phyloP scores from a whole-genome alignment of 495 filamentous ascomycete species.

The Podospora pseudopauciseta region DNA sequence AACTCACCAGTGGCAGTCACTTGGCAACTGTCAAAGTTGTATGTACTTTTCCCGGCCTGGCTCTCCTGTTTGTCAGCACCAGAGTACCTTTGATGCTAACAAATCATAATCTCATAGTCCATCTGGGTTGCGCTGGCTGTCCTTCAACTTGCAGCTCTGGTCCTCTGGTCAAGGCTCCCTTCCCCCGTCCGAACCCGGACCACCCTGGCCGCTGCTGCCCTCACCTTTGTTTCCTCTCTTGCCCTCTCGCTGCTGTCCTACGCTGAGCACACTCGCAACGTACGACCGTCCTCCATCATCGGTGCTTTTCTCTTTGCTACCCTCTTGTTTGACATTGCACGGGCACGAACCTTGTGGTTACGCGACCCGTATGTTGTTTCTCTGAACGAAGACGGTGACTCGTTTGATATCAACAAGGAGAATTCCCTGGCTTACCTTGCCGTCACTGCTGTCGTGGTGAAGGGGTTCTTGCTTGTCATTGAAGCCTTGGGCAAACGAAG shows the following conservation, averaged over 20 bases:
- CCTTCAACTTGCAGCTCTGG: constrained; percentile 46
- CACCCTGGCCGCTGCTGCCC: constrained; percentile 46
- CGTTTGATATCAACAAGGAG: not conserved
- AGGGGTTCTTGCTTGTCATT: constrained; percentile 40
- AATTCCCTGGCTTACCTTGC: constrained; percentile 21
- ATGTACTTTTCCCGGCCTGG: constrained; percentile 1
- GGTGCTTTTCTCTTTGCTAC: constrained; percentile 55
- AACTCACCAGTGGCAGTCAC: constrained; percentile 10
- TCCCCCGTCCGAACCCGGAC: constrained; percentile 37
- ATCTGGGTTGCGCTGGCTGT: constrained; percentile 43
- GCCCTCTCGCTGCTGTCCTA: constrained; percentile 39
- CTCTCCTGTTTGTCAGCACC: not conserved
- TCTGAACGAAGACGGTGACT: not conserved
- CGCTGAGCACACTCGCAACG: constrained; percentile 37
- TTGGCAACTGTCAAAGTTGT: constrained; percentile 24
- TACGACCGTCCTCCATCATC: constrained; percentile 52
- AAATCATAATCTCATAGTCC: constrained; percentile 28
- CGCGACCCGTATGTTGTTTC: constrained; percentile 1
- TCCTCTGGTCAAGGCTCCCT: constrained; percentile 45
- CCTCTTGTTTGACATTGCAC: constrained; percentile 52
- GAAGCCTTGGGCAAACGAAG: constrained; percentile 52
- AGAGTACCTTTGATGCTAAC: not conserved
- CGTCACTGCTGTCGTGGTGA: constrained; percentile 26
- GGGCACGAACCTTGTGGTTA: constrained; percentile 44
- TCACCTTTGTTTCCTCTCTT: constrained; percentile 38